Evolutionary conservation across 1,284 basidiomycete species (phyloP).

Genomic region (Ceratobasidium sp.): DNA sequence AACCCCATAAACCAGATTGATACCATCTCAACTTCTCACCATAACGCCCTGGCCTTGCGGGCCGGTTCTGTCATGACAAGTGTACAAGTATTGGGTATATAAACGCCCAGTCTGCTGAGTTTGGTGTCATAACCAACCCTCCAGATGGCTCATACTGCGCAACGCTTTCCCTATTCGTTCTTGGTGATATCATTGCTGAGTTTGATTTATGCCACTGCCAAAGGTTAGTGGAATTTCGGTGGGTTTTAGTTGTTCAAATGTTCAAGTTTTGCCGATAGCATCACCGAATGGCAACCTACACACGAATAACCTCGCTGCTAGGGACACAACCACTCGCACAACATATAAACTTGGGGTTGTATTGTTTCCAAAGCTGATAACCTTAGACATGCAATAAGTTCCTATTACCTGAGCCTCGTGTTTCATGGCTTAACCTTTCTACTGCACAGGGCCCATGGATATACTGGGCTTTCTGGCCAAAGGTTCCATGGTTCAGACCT

Average conservation of each 20-base stretch:
- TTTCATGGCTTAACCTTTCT: neutral
- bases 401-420: neutral
- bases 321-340: slow-evolving; percentile 20
- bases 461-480: slow-evolving; percentile 30
- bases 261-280: neutral
- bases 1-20: neutral
- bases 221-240: neutral
- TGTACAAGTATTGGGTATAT: neutral
- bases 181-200: neutral
- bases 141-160: neutral
- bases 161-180: neutral
- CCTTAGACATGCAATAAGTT: slow-evolving; percentile 34
- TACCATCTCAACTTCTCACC: neutral
- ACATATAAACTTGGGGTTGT: slow-evolving; percentile 32
- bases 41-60: neutral
- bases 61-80: neutral
- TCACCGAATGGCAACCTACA: neutral
- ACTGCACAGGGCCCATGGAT: slow-evolving; percentile 33
- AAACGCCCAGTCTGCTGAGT: neutral
- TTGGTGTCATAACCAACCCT: neutral
- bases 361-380: slow-evolving; percentile 14
- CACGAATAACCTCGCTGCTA: neutral
- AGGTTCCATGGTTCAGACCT: slow-evolving; percentile 25
- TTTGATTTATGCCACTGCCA: neutral
- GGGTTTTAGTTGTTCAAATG: neutral